These are phyloP conservation scores for Pichia cephalocereana DNA, from an alignment of 805 yeast genomes.

Conservation along the genomic window DNA sequence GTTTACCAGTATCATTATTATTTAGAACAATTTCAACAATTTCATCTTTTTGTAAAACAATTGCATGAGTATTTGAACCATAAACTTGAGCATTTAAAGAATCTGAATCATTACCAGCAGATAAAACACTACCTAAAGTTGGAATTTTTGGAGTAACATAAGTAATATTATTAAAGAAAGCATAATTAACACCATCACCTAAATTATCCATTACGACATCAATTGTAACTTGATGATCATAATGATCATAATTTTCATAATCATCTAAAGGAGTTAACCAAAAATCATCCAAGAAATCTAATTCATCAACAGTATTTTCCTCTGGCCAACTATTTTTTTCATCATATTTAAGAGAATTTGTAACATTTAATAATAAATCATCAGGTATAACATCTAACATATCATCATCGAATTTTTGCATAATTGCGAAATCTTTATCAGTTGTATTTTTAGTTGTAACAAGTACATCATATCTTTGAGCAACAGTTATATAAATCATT, in stretches of 20 bases:
- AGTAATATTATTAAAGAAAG: slow-evolving; percentile 88
- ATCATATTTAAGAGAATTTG: slow-evolving; percentile 57
- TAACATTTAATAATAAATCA: slow-evolving; percentile 59
- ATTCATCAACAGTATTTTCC: slow-evolving; percentile 37
- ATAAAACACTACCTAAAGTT: slow-evolving; percentile 64
- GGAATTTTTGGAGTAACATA: slow-evolving; percentile 82
- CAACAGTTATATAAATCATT: slow-evolving; percentile 72
- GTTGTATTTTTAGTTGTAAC: slow-evolving; percentile 60
- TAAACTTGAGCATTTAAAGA: slow-evolving; percentile 47
- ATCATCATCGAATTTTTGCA: slow-evolving; percentile 69
- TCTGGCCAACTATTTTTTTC: slow-evolving; percentile 26
- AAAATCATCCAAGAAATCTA: slow-evolving; percentile 67
- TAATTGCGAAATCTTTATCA: slow-evolving; percentile 64
- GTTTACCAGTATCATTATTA: slow-evolving; percentile 84
- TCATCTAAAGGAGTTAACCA: slow-evolving; percentile 55
- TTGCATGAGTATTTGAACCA: slow-evolving; percentile 75
- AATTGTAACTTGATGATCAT: slow-evolving; percentile 61
- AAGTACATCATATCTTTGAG: slow-evolving; percentile 84
- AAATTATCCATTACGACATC: slow-evolving; percentile 80
- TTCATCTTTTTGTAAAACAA: slow-evolving; percentile 57
- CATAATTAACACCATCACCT: slow-evolving; percentile 83
- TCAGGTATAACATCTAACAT: slow-evolving; percentile 74
- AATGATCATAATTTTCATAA: slow-evolving; percentile 48
- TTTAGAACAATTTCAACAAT: slow-evolving; percentile 76
- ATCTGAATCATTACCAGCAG: slow-evolving; percentile 44